Evolutionary conservation across 2,329 filamentous ascomycete genomes (phyloP), one percentile per base, ranked within the genome.

Genomic region (Colletotrichum cordylinicola): DNA sequence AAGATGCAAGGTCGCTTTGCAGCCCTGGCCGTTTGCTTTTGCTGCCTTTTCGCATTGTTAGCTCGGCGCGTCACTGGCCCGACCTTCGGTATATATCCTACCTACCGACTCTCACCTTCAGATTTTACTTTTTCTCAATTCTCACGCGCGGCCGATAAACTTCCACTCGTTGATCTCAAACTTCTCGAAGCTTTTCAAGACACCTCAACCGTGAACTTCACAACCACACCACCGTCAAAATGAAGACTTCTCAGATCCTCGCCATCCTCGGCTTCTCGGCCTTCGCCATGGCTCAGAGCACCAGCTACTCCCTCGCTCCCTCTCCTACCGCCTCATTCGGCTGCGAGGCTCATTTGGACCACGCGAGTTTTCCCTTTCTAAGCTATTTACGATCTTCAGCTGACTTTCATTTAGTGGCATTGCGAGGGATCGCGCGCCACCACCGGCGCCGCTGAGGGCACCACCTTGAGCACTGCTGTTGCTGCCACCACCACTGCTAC

Each of bases 311-410:
- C 2, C 24, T 24, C 4, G 24, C 24, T 24, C 24, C 24, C 3
- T 24, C 24, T 24, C 24, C 24, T 24, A 24, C 24, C 24, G 24
- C 24, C 4, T 83, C 81, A 8, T 74, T 81, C 10, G 82, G 82
- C 24, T 87, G 85, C 72, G 80, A 83, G 60, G 78, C 84, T 21
- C 85, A 86, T 69, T 82, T 8, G 55, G 85, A 87, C 77, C 85
- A 87, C 80, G 83, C 80, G 77, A 27, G 69, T 35, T 15, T n/a
- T n/a, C n/a, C n/a, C n/a, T n/a, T n/a, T n/a, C n/a, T n/a, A n/a
- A n/a, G n/a, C n/a, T n/a, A n/a, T n/a, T n/a, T n/a, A n/a, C n/a
- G n/a, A 8, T 24, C 10, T 48, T 29, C 12, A 27, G 16, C 27
- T 58, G 48, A 70, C 48, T 4, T 35, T 29, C 13, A n/a, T 31